Percentiles rank a stretch among this genome's conserved stretches.
Evolutionary conservation across 1,284 basidiomycete species (phyloP).

Genomic region (Apiotrichum siamense): DNA sequence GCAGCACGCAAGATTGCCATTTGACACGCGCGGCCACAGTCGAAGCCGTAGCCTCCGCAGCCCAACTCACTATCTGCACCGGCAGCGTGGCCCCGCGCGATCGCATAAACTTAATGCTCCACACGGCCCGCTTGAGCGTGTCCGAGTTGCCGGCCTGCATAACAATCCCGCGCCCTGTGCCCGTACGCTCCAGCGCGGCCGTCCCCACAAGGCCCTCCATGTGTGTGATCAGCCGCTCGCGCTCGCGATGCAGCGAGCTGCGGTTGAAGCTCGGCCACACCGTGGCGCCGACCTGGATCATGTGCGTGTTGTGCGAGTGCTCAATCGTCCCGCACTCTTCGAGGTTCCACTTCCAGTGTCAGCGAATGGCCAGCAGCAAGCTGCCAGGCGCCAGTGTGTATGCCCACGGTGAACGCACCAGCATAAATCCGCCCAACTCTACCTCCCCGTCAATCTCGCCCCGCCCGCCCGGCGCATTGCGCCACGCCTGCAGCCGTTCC

Average conservation of each 20-base stretch:
- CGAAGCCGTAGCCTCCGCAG: too few relatives aligned
- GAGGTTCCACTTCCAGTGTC: conserved; percentile 33
- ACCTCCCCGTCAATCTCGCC: conserved; percentile 38
- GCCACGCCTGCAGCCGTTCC: conserved; percentile 47
- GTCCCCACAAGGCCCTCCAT: conserved; percentile 30
- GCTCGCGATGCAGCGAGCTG: conserved; percentile 30
- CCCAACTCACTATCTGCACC: conserved; percentile 42
- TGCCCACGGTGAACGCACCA: background rate
- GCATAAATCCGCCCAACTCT: conserved; percentile 43
- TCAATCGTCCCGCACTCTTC: conserved; percentile 41
- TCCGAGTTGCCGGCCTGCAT: conserved; percentile 52
- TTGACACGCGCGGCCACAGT: too few relatives aligned
- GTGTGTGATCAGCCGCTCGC: conserved; percentile 42
- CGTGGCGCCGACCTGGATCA: conserved; percentile 39
- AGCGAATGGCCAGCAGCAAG: background rate
- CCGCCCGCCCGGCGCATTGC: conserved; percentile 44
- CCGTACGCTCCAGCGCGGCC: conserved; percentile 16
- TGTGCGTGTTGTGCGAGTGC: conserved; percentile 44
- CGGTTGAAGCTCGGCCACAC: conserved; percentile 45
- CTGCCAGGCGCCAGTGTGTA: too few relatives aligned
- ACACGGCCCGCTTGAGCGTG: conserved; percentile 47
- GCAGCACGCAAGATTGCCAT: too few relatives aligned
- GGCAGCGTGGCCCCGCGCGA: conserved; percentile 42
- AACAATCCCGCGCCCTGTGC: conserved; percentile 48
- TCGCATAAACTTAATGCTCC: conserved; percentile 46